Percentiles rank a stretch among this genome's conserved stretches.
phyloP scores from a whole-genome alignment of 2,329 filamentous ascomycete genomes.

The Drechslera avenae region DNA sequence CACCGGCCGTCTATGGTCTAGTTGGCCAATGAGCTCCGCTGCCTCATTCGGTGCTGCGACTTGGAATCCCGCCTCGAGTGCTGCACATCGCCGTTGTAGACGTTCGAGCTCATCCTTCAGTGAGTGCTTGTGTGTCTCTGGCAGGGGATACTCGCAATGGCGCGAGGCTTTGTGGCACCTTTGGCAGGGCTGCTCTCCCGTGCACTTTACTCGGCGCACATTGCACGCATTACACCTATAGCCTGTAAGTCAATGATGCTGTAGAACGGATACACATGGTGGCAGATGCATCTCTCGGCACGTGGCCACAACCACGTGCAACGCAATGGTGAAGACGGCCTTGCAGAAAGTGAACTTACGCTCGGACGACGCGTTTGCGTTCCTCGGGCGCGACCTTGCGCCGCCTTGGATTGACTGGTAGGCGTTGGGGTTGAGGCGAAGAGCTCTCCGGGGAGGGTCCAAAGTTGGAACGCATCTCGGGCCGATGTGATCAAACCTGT shows the following conservation, averaged over 20 bases:
- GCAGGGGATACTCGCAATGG: conserved; percentile 30
- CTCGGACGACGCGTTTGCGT: conserved; percentile 29
- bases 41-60: conserved; percentile 21
- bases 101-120: conserved; percentile 31
- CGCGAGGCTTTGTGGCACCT: conserved; percentile 24
- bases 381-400: conserved; percentile 30
- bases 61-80: conserved; percentile 24
- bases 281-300: not conserved
- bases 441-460: conserved; percentile 13
- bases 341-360: conserved; percentile 21
- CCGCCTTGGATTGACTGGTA: conserved; percentile 32
- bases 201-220: conserved; percentile 32
- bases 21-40: conserved; percentile 19
- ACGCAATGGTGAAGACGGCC: not conserved
- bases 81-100: conserved; percentile 27
- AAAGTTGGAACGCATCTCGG: conserved; percentile 18
- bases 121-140: conserved; percentile 24
- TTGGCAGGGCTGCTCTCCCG: conserved; percentile 35
- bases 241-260: conserved; percentile 8
- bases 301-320: not conserved
- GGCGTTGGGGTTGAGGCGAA: conserved; percentile 20
- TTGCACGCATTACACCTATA: conserved; percentile 37
- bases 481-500: conserved; percentile 8
- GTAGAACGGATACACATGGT: not conserved
- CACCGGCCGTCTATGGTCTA: conserved; percentile 15